Percentiles rank a stretch among this genome's conserved stretches.
phyloP scores from a whole-genome alignment of 768 basidiomycete genomes.

The Astraeus odoratus region DNA sequence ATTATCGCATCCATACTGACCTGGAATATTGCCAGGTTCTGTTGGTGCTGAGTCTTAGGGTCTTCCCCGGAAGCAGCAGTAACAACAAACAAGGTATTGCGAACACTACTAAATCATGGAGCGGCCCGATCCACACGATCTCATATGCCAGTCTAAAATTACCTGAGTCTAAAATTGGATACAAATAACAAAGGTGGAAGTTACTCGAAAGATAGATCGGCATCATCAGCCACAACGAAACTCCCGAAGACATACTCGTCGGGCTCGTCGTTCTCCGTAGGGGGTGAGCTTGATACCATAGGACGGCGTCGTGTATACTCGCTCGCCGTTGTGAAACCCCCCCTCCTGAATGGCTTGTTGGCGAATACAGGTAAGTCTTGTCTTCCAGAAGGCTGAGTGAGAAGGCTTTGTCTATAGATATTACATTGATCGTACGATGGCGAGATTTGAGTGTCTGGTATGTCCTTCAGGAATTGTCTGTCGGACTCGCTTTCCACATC shows the following conservation, averaged over 20 bases:
- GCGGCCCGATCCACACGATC: too few relatives aligned
- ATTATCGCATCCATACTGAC: neutral
- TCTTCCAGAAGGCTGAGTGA: slow-evolving; percentile 53
- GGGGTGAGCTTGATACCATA: slow-evolving; percentile 56
- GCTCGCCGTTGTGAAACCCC: slow-evolving; percentile 30
- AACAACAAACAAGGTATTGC: neutral
- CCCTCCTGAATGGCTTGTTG: slow-evolving; percentile 39
- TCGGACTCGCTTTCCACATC: slow-evolving; percentile 60
- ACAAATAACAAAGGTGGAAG: neutral
- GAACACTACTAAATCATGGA: too few relatives aligned
- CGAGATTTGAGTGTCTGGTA: slow-evolving; percentile 60
- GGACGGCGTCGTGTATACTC: slow-evolving; percentile 27
- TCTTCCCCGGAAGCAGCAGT: neutral
- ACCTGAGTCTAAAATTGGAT: too few relatives aligned
- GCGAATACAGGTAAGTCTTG: slow-evolving; percentile 47
- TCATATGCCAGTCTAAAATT: too few relatives aligned
- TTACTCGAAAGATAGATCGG: slow-evolving; percentile 47
- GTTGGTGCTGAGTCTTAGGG: slow-evolving; percentile 31
- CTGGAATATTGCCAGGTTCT: too few relatives aligned
- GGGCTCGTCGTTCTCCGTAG: slow-evolving; percentile 38
- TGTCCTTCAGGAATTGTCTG: slow-evolving; percentile 54
- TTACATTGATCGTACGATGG: slow-evolving; percentile 68
- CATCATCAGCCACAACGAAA: slow-evolving; percentile 78
- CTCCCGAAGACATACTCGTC: slow-evolving; percentile 70
- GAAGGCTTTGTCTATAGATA: slow-evolving; percentile 62